Base-by-base conservation (phyloP, 2,329 filamentous ascomycete species). In the Clathrospora elynae region DNA sequence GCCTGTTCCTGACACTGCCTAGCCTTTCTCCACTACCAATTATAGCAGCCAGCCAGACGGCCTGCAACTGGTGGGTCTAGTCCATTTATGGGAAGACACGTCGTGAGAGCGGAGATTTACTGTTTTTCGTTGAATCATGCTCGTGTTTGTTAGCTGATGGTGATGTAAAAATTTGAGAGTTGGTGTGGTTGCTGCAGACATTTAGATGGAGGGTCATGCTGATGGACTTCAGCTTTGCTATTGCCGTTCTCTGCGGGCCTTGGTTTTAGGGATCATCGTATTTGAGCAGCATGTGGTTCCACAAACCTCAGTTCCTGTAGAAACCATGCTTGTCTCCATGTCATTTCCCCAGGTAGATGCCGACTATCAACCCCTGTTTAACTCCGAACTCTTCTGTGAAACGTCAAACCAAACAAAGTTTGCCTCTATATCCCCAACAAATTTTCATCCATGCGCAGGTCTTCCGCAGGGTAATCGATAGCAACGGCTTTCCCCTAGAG, bases 221-320 rank as follows among this genome's bases (percentile, higher is more conserved):
- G 30, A 24, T 33, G 10, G 8, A 14, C 16, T 17, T 34, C 19
- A 13, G 39, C 33, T 42, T 32, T 32, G 22, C 35, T 30, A 29
- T 26, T 42, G 39, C 35, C 23, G 26, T 41, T 17, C 46, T 23
- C 33, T 30, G 19, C 35, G 35, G 32, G 30, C 37, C 48, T 40
- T 39, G 12, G 24, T 36, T 37, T 42, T 42, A 41, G 35, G n/a
- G 38, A 26, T 12, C 31, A 20, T 44, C 42, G 42, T 32, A 32
- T 46, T 23, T 16, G 26, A 23, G 6, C 30, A 26, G 3, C 29
- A 30, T 37, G 25, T 46, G 41, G 41, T 46, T 34, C 32, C 43
- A 49, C 41, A 37, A 33, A 19, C 37, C 29, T 39, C 37, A 18
- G 53, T 54, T 52, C 43, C 47, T 47, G 35, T 47, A 50, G 51